These are phyloP conservation scores for Sutorius australiensis DNA, from an alignment of 768 basidiomycete species.

Conservation along the genomic window DNA sequence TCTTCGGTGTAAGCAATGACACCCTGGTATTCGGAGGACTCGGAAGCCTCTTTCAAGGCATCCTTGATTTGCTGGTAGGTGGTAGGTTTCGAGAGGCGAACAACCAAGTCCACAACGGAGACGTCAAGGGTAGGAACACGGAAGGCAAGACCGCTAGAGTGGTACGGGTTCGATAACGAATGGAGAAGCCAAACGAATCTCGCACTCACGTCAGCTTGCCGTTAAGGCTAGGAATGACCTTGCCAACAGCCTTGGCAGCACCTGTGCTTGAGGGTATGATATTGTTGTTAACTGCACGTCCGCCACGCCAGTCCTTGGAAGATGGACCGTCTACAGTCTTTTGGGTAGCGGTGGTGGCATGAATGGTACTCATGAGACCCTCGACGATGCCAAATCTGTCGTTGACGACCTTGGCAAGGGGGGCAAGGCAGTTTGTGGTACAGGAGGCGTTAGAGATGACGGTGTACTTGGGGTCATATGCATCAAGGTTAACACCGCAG, in stretches of 20 bases:
- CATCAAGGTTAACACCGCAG: constrained; percentile 90
- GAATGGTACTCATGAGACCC: constrained; percentile 98
- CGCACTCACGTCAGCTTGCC: constrained; percentile 93
- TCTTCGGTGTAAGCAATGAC: constrained; percentile 93
- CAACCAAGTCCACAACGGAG: constrained; percentile 97
- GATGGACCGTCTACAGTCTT: constrained; percentile 95
- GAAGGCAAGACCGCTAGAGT: constrained; percentile 82
- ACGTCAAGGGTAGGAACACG: constrained; percentile 96
- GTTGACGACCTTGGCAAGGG: constrained; percentile 95
- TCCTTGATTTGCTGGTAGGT: constrained; percentile 90
- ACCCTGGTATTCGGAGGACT: constrained; percentile 58
- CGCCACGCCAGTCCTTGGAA: constrained; percentile 95
- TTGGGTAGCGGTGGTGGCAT: constrained; percentile 93
- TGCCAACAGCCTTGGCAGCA: constrained; percentile 98
- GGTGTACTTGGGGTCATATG: constrained; percentile 82
- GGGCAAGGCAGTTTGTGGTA: constrained; percentile 99
- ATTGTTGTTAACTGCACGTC: constrained; percentile 94
- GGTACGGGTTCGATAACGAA: not conserved
- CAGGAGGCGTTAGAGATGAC: constrained; percentile 99
- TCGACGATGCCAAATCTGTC: constrained; percentile 97
- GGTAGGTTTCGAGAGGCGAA: constrained; percentile 81
- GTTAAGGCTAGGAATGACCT: constrained; percentile 94
- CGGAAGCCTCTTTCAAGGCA: constrained; percentile 74
- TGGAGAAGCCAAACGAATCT: not conserved
- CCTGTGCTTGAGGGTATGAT: constrained; percentile 99